phyloP scores from a whole-genome alignment of 2,329 filamentous ascomycete species.

The Thielaviopsis ethacetica region DNA sequence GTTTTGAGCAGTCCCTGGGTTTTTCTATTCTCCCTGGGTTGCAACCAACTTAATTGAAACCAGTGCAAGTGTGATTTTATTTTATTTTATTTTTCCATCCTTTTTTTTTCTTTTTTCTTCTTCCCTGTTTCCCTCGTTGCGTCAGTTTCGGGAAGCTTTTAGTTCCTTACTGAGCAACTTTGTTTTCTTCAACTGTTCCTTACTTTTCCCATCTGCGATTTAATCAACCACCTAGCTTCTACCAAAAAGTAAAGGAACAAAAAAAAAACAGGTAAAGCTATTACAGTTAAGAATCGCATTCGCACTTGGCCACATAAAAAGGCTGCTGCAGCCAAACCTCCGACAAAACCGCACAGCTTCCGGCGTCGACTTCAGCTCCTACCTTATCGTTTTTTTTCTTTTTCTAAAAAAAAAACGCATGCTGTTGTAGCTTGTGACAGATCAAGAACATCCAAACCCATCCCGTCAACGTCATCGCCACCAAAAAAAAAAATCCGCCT shows the following conservation, averaged over 20 bases:
- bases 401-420: background rate
- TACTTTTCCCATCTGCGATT: background rate
- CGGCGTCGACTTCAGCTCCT: background rate
- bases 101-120: background rate
- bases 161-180: conserved; percentile 1
- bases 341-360: background rate
- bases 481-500: background rate
- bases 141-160: conserved; percentile 11
- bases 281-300: background rate
- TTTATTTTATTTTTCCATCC: background rate
- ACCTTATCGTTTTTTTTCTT: background rate
- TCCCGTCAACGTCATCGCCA: background rate
- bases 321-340: background rate
- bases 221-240: background rate
- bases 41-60: background rate
- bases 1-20: background rate
- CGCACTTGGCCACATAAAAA: background rate
- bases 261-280: background rate
- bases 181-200: background rate
- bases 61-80: background rate
- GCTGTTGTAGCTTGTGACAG: background rate
- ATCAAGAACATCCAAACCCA: background rate
- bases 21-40: background rate
- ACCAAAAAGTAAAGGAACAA: background rate
- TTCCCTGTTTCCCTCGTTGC: conserved; percentile 7